A percentile compares a stretch with the other conserved stretches of the same genome.
These are phyloP conservation scores for Pythium sp. DNA, from an alignment of 352 stramenopile species.

Conservation along the genomic window DNA sequence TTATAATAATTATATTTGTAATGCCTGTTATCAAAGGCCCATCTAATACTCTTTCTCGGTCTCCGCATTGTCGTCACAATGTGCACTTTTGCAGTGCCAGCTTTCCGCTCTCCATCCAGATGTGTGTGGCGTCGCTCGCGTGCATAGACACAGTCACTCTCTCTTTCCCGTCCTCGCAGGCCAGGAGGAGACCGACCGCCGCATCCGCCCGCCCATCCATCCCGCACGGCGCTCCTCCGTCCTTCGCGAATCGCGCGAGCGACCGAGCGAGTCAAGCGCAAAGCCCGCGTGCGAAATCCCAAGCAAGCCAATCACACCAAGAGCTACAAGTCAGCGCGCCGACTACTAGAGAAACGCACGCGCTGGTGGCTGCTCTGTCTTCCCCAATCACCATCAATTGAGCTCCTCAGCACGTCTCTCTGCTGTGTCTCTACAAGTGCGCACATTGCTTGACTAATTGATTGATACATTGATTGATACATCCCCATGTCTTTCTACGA, in stretches of 20 bases:
- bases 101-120: conserved; percentile 1
- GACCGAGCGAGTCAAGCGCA: neutral
- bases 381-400: neutral
- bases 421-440: neutral
- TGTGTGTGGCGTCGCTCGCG: neutral
- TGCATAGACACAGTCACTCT: conserved; percentile 1
- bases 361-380: neutral
- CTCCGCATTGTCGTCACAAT: neutral
- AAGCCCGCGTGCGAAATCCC: neutral
- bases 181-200: too few species aligned
- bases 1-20: neutral
- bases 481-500: conserved; percentile 14
- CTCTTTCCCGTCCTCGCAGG: neutral
- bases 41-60: neutral
- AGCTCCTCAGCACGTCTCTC: neutral
- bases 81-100: neutral
- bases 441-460: too few species aligned
- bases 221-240: neutral
- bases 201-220: neutral
- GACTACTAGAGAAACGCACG: neutral
- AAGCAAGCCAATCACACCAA: neutral
- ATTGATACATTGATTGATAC: neutral
- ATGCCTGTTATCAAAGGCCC: neutral
- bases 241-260: neutral
- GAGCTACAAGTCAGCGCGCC: neutral